Conservation (phyloP, 768 basidiomycete species). For the Tylopilus rubrobrunneus region DNA sequence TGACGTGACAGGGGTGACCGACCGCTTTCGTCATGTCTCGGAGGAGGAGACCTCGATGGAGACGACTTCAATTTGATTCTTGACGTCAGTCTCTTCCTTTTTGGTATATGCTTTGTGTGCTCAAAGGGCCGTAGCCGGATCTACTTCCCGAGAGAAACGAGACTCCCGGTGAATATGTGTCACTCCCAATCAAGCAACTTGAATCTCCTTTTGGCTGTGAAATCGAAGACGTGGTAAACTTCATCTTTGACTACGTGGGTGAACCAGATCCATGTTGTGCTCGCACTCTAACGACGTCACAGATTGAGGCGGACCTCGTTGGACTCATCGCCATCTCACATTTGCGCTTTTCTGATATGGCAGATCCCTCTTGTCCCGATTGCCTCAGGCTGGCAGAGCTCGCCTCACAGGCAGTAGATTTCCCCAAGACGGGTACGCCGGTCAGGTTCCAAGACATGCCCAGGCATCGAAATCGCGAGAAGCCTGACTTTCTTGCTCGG, state of each 20-base stretch:
- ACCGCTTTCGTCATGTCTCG: slow-evolving; percentile 44
- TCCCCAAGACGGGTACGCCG: slow-evolving; percentile 42
- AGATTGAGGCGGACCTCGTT: slow-evolving; percentile 38
- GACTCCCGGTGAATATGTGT: slow-evolving; percentile 38
- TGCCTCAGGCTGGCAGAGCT: slow-evolving; percentile 42
- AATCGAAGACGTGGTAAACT: slow-evolving; percentile 42
- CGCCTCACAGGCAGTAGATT: slow-evolving; percentile 48
- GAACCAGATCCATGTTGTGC: background rate
- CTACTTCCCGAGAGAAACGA: slow-evolving; percentile 25
- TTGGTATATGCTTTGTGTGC: slow-evolving; percentile 6
- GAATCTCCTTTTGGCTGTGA: slow-evolving; percentile 31
- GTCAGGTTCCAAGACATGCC: slow-evolving; percentile 37
- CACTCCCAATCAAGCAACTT: slow-evolving; percentile 33
- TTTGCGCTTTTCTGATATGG: slow-evolving; percentile 41
- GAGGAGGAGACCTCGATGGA: slow-evolving; percentile 54
- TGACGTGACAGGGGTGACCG: slow-evolving; percentile 35
- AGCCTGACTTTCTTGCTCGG: slow-evolving; percentile 44
- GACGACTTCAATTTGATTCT: slow-evolving; percentile 49
- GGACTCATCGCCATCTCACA: slow-evolving; percentile 41
- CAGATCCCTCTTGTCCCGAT: slow-evolving; percentile 30
- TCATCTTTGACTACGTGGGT: slow-evolving; percentile 46
- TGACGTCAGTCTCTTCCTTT: slow-evolving; percentile 29
- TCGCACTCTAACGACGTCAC: background rate
- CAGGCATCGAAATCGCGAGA: slow-evolving; percentile 16
- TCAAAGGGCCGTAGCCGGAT: slow-evolving; percentile 21